phyloP scores from a whole-genome alignment of 139 green algal species.

The Deuterostichococcus epilithicus region DNA sequence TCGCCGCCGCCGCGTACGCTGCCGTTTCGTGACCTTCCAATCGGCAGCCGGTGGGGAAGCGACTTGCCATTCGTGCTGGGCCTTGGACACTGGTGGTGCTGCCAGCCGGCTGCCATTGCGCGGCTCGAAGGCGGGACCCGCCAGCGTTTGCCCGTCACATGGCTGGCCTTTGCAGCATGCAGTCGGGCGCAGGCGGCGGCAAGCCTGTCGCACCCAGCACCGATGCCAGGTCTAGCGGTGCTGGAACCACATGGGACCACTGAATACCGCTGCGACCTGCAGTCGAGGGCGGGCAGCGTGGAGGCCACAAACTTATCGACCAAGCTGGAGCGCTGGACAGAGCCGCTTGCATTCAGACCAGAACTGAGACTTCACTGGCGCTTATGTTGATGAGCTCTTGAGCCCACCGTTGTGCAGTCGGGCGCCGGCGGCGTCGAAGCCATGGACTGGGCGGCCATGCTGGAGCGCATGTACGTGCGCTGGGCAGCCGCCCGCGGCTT shows the following conservation, averaged over 20 bases:
- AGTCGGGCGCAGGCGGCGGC: too few relatives aligned
- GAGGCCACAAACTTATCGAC: background rate
- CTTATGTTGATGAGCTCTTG: background rate
- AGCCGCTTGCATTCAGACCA: too few relatives aligned
- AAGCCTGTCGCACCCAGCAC: too few relatives aligned
- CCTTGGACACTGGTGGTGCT: too few relatives aligned
- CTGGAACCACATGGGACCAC: background rate
- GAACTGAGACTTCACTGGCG: too few relatives aligned
- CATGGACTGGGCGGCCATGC: conserved; percentile 91
- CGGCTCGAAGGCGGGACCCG: too few relatives aligned
- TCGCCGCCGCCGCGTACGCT: background rate
- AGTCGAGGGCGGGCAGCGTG: background rate
- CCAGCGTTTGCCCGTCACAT: too few relatives aligned
- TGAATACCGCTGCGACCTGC: background rate
- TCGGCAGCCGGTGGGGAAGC: background rate
- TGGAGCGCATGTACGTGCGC: conserved; percentile 89
- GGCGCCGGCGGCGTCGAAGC: conserved; percentile 83
- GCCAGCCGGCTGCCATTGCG: too few relatives aligned
- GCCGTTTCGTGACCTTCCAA: background rate
- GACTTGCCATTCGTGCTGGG: too few relatives aligned
- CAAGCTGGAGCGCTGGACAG: background rate
- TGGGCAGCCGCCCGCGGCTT: conserved; percentile 68
- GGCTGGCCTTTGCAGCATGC: too few relatives aligned
- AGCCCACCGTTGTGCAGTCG: conserved; percentile 45
- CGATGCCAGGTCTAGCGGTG: background rate